Conservation (phyloP, 768 basidiomycete species). For the Leccinum longicurvipes region DNA sequence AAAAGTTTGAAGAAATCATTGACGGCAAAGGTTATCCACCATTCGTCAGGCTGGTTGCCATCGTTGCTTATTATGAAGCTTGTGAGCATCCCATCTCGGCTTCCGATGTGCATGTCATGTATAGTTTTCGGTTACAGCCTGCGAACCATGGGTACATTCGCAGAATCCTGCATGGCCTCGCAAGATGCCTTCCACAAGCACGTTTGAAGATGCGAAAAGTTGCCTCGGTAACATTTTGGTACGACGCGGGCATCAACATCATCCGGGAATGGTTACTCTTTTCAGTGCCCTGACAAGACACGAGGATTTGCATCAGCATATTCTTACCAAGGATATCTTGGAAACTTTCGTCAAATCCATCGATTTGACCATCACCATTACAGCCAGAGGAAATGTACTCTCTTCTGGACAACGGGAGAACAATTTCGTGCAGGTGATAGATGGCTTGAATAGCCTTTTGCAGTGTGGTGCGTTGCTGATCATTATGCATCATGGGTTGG, state of each 20-base stretch:
- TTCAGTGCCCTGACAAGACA: slow-evolving; percentile 22
- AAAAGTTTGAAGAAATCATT: slow-evolving; percentile 9
- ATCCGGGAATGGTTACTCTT: slow-evolving; percentile 21
- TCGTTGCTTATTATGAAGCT: slow-evolving; percentile 23
- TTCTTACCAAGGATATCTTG: slow-evolving; percentile 17
- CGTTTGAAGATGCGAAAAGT: slow-evolving; percentile 13
- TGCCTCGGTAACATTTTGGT: slow-evolving; percentile 10
- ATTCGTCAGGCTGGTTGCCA: slow-evolving; percentile 18
- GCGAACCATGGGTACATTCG: neutral
- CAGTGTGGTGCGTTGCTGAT: slow-evolving; percentile 12
- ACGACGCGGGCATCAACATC: slow-evolving; percentile 14
- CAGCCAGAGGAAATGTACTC: neutral
- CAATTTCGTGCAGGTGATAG: slow-evolving; percentile 20
- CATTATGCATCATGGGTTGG: neutral
- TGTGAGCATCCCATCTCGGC: slow-evolving; percentile 5
- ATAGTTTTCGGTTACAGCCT: slow-evolving; percentile 4
- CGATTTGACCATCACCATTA: slow-evolving; percentile 6
- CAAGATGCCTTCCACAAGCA: neutral
- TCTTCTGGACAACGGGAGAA: neutral
- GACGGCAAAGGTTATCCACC: neutral
- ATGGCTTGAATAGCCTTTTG: slow-evolving; percentile 16
- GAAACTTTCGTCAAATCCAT: slow-evolving; percentile 11
- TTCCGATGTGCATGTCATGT: neutral
- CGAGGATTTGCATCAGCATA: slow-evolving; percentile 4
- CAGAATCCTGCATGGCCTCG: neutral